phyloP scores from a whole-genome alignment of 306 rosid species.

The Cucumis melo region DNA sequence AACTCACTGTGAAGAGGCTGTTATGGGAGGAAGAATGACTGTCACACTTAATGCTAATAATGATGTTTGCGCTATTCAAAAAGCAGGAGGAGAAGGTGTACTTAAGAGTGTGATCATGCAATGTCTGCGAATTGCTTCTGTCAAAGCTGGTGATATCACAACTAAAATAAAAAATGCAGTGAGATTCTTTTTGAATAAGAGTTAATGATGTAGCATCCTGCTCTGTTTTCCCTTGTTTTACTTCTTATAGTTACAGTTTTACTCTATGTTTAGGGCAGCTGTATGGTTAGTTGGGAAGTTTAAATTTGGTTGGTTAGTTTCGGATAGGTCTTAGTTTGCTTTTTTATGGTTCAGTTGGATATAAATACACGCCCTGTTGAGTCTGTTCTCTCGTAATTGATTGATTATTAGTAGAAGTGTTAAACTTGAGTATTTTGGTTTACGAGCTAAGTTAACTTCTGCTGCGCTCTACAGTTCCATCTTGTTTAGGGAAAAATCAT shows the following conservation, averaged over 20 bases:
- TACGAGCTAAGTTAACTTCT: not conserved
- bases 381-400: no score
- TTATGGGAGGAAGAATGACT: slow-evolving; percentile 91
- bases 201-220: not conserved
- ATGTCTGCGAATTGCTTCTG: slow-evolving; percentile 75
- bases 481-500: not conserved
- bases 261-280: no score
- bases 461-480: not conserved
- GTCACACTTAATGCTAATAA: slow-evolving; percentile 68
- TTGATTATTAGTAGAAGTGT: no score
- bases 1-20: slow-evolving; percentile 71
- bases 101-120: slow-evolving; percentile 51
- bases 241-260: not conserved
- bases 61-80: slow-evolving; percentile 86
- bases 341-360: no score
- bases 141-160: slow-evolving; percentile 68
- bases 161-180: slow-evolving; percentile 65
- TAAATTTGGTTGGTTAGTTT: no score
- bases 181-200: slow-evolving; percentile 17
- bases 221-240: not conserved
- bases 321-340: no score
- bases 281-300: no score
- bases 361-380: no score
- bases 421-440: no score
- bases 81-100: slow-evolving; percentile 79